Percentiles rank a stretch among this genome's conserved stretches.
Evolutionary conservation across 805 yeast species (phyloP).

Genomic region (Spencermartinsiella europaea): DNA sequence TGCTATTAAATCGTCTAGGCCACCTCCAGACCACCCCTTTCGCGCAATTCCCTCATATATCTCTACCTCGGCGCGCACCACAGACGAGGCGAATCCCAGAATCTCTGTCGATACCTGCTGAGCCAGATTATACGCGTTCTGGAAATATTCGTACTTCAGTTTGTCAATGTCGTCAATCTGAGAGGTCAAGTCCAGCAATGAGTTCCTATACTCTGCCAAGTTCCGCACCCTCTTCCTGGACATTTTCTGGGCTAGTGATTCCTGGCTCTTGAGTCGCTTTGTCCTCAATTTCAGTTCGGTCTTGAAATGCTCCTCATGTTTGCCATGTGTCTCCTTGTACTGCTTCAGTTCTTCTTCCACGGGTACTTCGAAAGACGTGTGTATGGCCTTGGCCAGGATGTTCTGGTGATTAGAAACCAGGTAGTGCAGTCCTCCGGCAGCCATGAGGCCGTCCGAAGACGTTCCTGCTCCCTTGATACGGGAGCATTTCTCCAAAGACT

Average conservation of each 20-base stretch:
- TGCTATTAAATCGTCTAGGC: slow-evolving; percentile 62
- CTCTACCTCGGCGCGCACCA: slow-evolving; percentile 75
- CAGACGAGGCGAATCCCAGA: slow-evolving; percentile 51
- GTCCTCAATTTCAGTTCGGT: slow-evolving; percentile 49
- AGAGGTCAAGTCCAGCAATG: slow-evolving; percentile 59
- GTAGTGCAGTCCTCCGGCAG: slow-evolving; percentile 73
- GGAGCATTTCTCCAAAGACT: slow-evolving; percentile 60
- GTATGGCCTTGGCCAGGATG: slow-evolving; percentile 54
- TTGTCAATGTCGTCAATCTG: slow-evolving; percentile 77
- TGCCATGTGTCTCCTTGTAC: slow-evolving; percentile 41
- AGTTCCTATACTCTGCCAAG: slow-evolving; percentile 59
- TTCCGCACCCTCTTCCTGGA: slow-evolving; percentile 60
- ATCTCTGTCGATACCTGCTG: slow-evolving; percentile 56
- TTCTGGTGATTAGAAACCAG: slow-evolving; percentile 73
- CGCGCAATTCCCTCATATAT: slow-evolving; percentile 74
- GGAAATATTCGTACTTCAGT: slow-evolving; percentile 69
- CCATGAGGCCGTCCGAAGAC: slow-evolving; percentile 57
- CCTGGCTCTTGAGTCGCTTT: slow-evolving; percentile 50
- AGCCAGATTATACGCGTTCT: slow-evolving; percentile 54
- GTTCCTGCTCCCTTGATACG: slow-evolving; percentile 56
- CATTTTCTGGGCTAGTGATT: slow-evolving; percentile 53
- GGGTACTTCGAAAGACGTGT: slow-evolving; percentile 52
- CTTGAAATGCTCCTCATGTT: slow-evolving; percentile 52
- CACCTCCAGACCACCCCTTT: slow-evolving; percentile 87
- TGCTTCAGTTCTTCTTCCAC: slow-evolving; percentile 40